Conservation (phyloP, 2,329 filamentous ascomycete species). For the Ophiobolus disseminans region DNA sequence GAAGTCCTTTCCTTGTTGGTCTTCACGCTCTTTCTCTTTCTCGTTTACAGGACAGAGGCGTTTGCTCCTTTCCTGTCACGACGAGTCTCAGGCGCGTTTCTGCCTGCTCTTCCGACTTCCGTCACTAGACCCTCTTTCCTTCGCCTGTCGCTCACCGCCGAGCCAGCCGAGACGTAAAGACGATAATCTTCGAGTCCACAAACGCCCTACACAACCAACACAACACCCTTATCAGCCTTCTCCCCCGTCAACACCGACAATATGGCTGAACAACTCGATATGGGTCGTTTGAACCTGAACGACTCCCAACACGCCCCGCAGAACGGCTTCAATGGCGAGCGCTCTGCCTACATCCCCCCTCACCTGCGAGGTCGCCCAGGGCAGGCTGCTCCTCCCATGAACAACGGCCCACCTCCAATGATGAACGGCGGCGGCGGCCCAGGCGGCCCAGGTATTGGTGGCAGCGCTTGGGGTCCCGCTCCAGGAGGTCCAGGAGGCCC, state of each 20-base stretch:
- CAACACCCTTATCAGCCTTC: constrained; percentile 12
- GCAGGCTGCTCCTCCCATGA: constrained; percentile 49
- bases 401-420: constrained; percentile 49
- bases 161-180: constrained; percentile 33
- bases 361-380: constrained; percentile 69
- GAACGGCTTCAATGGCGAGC: constrained; percentile 59
- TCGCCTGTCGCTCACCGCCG: constrained; percentile 42
- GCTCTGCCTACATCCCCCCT: constrained; percentile 83
- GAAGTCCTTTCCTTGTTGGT: constrained; percentile 50
- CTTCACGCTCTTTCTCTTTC: constrained; percentile 50
- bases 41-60: constrained; percentile 49
- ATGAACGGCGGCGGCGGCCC: constrained; percentile 64
- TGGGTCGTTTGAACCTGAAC: constrained; percentile 75
- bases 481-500: constrained; percentile 12
- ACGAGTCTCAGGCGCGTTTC: constrained; percentile 52
- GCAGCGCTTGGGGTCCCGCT: constrained; percentile 65
- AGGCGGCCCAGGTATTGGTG: constrained; percentile 61
- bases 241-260: constrained; percentile 27
- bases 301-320: constrained; percentile 66
- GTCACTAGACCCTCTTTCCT: constrained; percentile 35
- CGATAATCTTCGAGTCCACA: constrained; percentile 27
- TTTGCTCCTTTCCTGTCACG: constrained; percentile 46
- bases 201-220: constrained; percentile 6
- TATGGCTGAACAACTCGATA: constrained; percentile 72
- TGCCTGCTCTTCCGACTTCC: constrained; percentile 45